These are phyloP conservation scores for Mucor racemosus DNA, from an alignment of 371 early-diverging fungal species.

Conservation along the genomic window DNA sequence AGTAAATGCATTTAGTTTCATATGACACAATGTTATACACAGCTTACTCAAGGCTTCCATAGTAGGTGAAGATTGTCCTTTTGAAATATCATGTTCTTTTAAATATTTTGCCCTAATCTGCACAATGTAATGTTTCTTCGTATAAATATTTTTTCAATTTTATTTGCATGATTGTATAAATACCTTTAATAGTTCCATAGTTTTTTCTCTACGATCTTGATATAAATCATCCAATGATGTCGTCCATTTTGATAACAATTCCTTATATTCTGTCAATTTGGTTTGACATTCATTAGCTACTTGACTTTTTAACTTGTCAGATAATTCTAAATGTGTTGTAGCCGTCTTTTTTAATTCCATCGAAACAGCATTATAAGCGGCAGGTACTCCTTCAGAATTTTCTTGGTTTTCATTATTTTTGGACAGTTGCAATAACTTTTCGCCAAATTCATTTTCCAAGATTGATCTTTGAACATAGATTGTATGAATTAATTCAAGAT, in stretches of 20 bases:
- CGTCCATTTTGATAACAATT: slow-evolving; percentile 29
- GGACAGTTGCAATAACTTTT: slow-evolving; percentile 31
- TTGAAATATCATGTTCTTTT: slow-evolving; percentile 22
- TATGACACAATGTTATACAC: neutral
- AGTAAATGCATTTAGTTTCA: neutral
- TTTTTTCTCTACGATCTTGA: slow-evolving; percentile 18
- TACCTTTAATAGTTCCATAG: slow-evolving; percentile 26
- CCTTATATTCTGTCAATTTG: slow-evolving; percentile 22
- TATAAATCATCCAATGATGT: slow-evolving; percentile 18
- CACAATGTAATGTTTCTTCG: neutral
- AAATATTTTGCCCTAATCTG: slow-evolving; percentile 28
- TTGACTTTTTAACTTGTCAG: slow-evolving; percentile 28
- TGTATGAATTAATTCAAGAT: slow-evolving; percentile 26
- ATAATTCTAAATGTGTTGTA: slow-evolving; percentile 41
- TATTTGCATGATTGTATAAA: neutral
- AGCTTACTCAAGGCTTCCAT: slow-evolving; percentile 29
- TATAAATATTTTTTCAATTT: neutral
- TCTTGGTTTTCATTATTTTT: neutral
- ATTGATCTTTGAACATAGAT: slow-evolving; percentile 38
- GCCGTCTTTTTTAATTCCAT: slow-evolving; percentile 38
- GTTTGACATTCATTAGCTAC: slow-evolving; percentile 26
- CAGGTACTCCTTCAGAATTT: slow-evolving; percentile 9
- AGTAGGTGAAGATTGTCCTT: slow-evolving; percentile 15
- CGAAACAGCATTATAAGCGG: slow-evolving; percentile 28
- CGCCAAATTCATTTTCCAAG: slow-evolving; percentile 42